These are phyloP conservation scores for Penicillium antarcticum DNA, from an alignment of 495 filamentous ascomycete species.

Conservation along the genomic window DNA sequence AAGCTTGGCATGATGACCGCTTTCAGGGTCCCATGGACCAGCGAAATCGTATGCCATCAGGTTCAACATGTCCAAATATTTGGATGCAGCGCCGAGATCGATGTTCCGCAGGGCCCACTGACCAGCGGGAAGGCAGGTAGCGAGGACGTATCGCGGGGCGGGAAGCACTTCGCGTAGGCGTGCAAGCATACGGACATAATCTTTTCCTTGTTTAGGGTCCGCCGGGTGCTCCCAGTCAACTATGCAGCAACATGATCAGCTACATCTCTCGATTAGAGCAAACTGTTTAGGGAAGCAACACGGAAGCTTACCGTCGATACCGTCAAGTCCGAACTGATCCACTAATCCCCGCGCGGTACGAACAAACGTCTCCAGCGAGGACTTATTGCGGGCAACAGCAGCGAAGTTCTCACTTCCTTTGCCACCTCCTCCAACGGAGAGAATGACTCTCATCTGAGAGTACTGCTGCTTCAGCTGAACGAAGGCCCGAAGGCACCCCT, in stretches of 20 bases:
- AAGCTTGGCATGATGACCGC: slow-evolving; percentile 79
- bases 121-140: slow-evolving; percentile 78
- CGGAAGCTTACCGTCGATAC: slow-evolving; percentile 69
- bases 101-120: slow-evolving; percentile 74
- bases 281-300: background rate
- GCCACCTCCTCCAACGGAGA: slow-evolving; percentile 85
- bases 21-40: slow-evolving; percentile 68
- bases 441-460: slow-evolving; percentile 70
- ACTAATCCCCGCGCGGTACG: slow-evolving; percentile 67
- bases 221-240: slow-evolving; percentile 92
- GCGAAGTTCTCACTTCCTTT: slow-evolving; percentile 77
- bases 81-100: slow-evolving; percentile 59
- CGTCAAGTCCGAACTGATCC: slow-evolving; percentile 74
- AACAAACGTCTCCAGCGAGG: slow-evolving; percentile 66
- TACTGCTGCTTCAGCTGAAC: slow-evolving; percentile 69
- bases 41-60: slow-evolving; percentile 86
- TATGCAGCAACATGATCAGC: slow-evolving; percentile 25
- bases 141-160: slow-evolving; percentile 67
- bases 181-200: slow-evolving; percentile 71
- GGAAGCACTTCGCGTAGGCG: slow-evolving; percentile 69
- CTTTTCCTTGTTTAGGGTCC: slow-evolving; percentile 61
- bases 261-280: background rate
- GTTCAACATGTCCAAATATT: slow-evolving; percentile 76
- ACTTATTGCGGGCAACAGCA: slow-evolving; percentile 59
- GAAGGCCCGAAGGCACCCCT: slow-evolving; percentile 76